Evolutionary conservation across 192 early-diverging fungal genomes (phyloP), one percentile per base, ranked within the genome.

Genomic region (Kickxella alabastrina): DNA sequence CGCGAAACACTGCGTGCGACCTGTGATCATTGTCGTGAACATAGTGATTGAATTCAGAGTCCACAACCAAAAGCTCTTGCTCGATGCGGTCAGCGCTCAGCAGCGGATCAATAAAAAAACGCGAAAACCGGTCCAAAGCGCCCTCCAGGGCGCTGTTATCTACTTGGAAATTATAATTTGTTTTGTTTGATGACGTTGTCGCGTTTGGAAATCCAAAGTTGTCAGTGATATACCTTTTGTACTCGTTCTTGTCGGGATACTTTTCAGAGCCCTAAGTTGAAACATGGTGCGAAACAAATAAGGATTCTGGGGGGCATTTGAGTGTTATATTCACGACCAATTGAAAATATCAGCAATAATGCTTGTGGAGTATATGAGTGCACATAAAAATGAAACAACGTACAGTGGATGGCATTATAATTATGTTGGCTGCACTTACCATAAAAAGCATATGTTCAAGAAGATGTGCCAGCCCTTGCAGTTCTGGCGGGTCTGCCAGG

Each of bases 41-140:
- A 51, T 90, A 86, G 43, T 88, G 86, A 45, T 92, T 91, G 69
- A 88, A 87, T 50, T 98, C 95, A 1, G 92, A 93, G 64, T 98
- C 91, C 0, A 98, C 91, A 2, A 91, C 93, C 4, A 79, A 75
- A 42, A 96, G 62, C 77, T 98, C 95, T 10, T 91, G 82, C 19
- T 91, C 92, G 12, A 86, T 87, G 53, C 88, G 87, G 18, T 80
- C 79, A 18, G 86, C 80, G 34, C 80, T 74, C 71, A 96, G 89
- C 32, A 95, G 80, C 8, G 95, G 93, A 13, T 79, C 74, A 14
- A 91, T 87, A 57, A 98, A 94, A 64, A 96, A 95, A 58, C 91
- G 85, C 0, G 91, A 79, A 59, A 92, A 87, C 31, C 87, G 58
- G 43, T 84, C 83, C n/a, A 87, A 59, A 18, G 80, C 79, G 21